Conservation (phyloP, 129 eudicot genomes). For the Pseudognaphalium luteoalbum region DNA sequence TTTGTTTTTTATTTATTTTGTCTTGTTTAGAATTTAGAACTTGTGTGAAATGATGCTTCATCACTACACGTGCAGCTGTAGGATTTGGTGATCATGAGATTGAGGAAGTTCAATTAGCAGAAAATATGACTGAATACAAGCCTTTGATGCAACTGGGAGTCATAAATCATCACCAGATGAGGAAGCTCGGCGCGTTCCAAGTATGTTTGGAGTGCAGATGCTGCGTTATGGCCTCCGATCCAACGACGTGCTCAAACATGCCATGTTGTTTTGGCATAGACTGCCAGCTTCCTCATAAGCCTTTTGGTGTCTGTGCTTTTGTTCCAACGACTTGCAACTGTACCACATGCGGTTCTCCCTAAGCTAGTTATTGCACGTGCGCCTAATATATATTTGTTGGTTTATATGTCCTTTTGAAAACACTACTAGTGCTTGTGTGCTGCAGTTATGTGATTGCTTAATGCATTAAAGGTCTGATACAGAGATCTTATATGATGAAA, state of each 20-base stretch:
- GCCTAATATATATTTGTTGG: neutral
- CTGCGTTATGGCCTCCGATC: conserved; percentile 36
- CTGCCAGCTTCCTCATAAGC: conserved; percentile 53
- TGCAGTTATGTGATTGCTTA: neutral
- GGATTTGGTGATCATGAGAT: neutral
- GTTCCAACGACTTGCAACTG: conserved; percentile 51
- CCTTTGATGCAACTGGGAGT: neutral
- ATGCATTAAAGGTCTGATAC: neutral
- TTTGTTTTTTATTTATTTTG: too few relatives aligned
- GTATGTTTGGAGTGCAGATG: conserved; percentile 46
- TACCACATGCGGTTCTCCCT: conserved; percentile 33
- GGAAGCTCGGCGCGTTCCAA: conserved; percentile 42
- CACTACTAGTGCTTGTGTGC: neutral
- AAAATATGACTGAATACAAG: conserved; percentile 1
- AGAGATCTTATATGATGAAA: neutral
- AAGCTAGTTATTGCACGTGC: neutral
- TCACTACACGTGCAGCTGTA: neutral
- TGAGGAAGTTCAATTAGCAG: neutral
- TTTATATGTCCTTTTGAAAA: too few relatives aligned
- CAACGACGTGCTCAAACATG: conserved; percentile 42
- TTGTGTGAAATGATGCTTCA: neutral
- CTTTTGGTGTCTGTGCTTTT: conserved; percentile 52
- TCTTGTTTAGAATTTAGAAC: too few relatives aligned
- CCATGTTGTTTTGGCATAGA: conserved; percentile 52
- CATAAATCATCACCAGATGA: conserved; percentile 3